Conservation (phyloP, 129 eudicot genomes). For the Daucus carota region DH1_v3.0 NC_030386.2:27244001-27244500, state of each 20-base stretch:
- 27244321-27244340: too few relatives aligned
- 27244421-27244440: background rate
- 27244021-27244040: conserved; percentile 69
- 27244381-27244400: background rate
- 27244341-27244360: too few relatives aligned
- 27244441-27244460: background rate
- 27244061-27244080: conserved; percentile 26
- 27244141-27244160: background rate
- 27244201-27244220: background rate
- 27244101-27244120: conserved; percentile 11
- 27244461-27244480: background rate
- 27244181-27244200: background rate
- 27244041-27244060: conserved; percentile 73
- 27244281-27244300: background rate
- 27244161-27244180: background rate
- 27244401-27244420: background rate
- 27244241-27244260: background rate
- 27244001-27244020: conserved; percentile 98
- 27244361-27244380: background rate
- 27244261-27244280: background rate
- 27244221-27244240: background rate
- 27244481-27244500: too few relatives aligned
- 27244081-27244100: conserved; percentile 43
- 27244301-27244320: background rate
- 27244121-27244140: background rate